Conservation (phyloP, 345 rosid genomes). For the Eucalyptus marginata region DNA sequence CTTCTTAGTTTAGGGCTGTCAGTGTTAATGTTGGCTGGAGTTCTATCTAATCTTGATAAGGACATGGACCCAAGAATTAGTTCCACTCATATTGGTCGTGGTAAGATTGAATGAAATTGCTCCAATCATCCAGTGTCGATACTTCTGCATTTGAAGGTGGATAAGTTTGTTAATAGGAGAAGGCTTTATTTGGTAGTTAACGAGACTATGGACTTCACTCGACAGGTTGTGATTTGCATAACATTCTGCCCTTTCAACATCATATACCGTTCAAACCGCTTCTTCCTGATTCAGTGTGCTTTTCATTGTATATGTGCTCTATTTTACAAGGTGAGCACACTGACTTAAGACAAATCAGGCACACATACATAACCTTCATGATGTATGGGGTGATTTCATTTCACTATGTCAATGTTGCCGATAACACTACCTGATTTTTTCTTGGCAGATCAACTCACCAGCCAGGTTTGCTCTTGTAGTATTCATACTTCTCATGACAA, state of each 20-base stretch:
- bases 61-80: slow-evolving; percentile 25
- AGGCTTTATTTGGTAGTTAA: not conserved
- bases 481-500: not conserved
- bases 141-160: not conserved
- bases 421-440: slow-evolving; percentile 52
- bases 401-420: slow-evolving; percentile 10
- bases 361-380: not conserved
- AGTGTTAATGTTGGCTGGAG: slow-evolving; percentile 36
- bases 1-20: slow-evolving; percentile 51
- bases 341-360: not conserved
- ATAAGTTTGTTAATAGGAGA: not conserved
- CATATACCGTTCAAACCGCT: slow-evolving; percentile 22
- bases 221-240: slow-evolving; percentile 18
- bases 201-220: not conserved
- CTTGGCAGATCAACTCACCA: slow-evolving; percentile 50
- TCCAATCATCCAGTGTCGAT: not conserved
- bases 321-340: slow-evolving; percentile 10
- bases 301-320: not conserved
- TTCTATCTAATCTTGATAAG: slow-evolving; percentile 42
- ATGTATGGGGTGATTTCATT: not conserved
- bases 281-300: slow-evolving; percentile 9
- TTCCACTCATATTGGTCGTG: slow-evolving; percentile 40
- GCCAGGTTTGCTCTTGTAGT: slow-evolving; percentile 23
- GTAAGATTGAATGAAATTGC: slow-evolving; percentile 18
- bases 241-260: slow-evolving; percentile 40